phyloP scores from a whole-genome alignment of 768 basidiomycete genomes.

The Calocybe gangraenosa region DNA sequence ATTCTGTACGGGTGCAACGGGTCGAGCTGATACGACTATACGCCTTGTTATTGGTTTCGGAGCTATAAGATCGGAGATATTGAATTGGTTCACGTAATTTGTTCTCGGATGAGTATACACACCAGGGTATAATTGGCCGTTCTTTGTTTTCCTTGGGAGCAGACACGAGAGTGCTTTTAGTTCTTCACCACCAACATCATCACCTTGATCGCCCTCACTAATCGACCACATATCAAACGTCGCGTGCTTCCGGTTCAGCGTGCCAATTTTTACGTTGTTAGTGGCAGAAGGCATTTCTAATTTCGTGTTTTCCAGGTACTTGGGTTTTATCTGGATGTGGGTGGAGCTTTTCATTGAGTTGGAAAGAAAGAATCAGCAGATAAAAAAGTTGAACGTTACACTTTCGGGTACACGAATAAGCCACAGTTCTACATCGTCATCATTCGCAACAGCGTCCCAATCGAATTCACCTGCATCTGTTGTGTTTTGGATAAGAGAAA shows the following conservation, averaged over 20 bases:
- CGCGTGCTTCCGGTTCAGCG: slow-evolving; percentile 47
- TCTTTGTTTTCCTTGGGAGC: slow-evolving; percentile 58
- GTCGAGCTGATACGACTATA: slow-evolving; percentile 52
- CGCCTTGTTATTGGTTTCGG: slow-evolving; percentile 56
- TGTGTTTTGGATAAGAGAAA: slow-evolving; percentile 41
- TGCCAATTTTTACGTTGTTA: slow-evolving; percentile 40
- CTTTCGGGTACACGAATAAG: slow-evolving; percentile 64
- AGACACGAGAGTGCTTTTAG: slow-evolving; percentile 56
- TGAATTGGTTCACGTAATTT: neutral
- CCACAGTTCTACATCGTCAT: slow-evolving; percentile 66
- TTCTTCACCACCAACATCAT: slow-evolving; percentile 55
- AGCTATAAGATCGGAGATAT: slow-evolving; percentile 30
- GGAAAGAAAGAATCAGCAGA: neutral
- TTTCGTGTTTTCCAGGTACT: slow-evolving; percentile 50
- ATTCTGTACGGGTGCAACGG: slow-evolving; percentile 31
- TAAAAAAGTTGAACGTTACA: slow-evolving; percentile 36
- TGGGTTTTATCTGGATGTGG: slow-evolving; percentile 57
- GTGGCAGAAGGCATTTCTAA: slow-evolving; percentile 41
- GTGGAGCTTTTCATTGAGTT: neutral
- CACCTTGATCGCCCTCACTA: slow-evolving; percentile 33
- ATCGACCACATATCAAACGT: slow-evolving; percentile 67
- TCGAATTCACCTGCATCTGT: slow-evolving; percentile 55
- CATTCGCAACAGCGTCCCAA: slow-evolving; percentile 56
- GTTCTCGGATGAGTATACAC: slow-evolving; percentile 7
- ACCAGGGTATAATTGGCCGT: slow-evolving; percentile 59